Evolutionary conservation across 2,329 filamentous ascomycete species (phyloP).

Genomic region (Huntiella bhutanensis): DNA sequence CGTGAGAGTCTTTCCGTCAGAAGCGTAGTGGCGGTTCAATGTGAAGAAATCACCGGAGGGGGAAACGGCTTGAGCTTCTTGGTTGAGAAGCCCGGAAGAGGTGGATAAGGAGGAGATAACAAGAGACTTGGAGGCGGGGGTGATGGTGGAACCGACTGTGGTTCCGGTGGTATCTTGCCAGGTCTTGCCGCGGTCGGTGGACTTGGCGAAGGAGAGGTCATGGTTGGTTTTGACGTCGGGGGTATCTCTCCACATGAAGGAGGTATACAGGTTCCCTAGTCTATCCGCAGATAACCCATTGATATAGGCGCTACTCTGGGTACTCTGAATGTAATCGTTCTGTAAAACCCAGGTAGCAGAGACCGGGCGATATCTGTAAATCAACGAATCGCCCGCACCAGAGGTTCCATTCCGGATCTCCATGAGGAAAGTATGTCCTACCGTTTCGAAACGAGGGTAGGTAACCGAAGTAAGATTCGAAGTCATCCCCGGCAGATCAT

Average conservation of each 20-base stretch:
- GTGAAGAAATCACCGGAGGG: slow-evolving; percentile 11
- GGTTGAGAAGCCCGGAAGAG: slow-evolving; percentile 13
- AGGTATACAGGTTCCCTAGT: slow-evolving; percentile 9
- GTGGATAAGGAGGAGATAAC: slow-evolving; percentile 12
- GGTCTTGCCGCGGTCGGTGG: slow-evolving; percentile 11
- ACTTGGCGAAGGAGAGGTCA: slow-evolving; percentile 13
- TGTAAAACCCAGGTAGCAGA: slow-evolving; percentile 11
- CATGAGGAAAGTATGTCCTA: slow-evolving; percentile 12
- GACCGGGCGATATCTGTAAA: slow-evolving; percentile 11
- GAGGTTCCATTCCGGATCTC: slow-evolving; percentile 13
- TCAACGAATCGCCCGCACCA: slow-evolving; percentile 13
- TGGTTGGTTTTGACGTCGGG: slow-evolving; percentile 14
- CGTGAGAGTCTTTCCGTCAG: slow-evolving; percentile 6
- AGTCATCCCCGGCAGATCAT: slow-evolving; percentile 11
- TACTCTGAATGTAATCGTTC: slow-evolving; percentile 12
- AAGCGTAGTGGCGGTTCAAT: slow-evolving; percentile 11
- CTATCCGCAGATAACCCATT: slow-evolving; percentile 12
- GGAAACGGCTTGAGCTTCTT: slow-evolving; percentile 13
- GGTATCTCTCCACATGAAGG: slow-evolving; percentile 13
- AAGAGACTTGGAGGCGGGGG: background rate
- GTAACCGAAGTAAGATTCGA: slow-evolving; percentile 13
- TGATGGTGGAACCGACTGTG: background rate
- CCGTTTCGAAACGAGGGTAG: slow-evolving; percentile 13
- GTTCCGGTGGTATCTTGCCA: slow-evolving; percentile 12
- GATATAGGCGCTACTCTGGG: slow-evolving; percentile 14